Base-by-base conservation (phyloP, 2,329 filamentous ascomycete species). In the Biscogniauxia sp. region DNA sequence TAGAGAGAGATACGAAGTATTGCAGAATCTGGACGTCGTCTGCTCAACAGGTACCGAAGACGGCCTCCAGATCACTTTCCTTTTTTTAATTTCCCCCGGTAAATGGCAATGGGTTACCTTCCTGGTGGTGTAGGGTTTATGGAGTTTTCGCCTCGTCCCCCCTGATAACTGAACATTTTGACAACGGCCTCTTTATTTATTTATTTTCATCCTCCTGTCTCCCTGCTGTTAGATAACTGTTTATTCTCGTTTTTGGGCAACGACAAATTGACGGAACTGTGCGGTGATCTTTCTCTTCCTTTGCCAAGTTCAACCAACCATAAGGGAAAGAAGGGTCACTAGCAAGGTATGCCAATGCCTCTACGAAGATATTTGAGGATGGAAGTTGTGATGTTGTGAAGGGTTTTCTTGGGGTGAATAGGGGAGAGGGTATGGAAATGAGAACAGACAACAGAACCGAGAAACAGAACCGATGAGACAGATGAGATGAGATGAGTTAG, bases 1-100 rank as follows among this genome's bases (percentile, higher is more conserved):
- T 66, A 65, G 53, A 61, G 53, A 61, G 23, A 3, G 65, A 69
- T 55, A 64, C 58, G 66, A 64, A 62, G 65, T 54, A 63, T 62
- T 60, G 61, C 57, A 64, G 54, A 56, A 58, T 61, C 49, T 51
- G 7, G 53, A 65, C 52, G 23, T 57, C 26, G 62, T 57, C 60
- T 57, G 62, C 61, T 65, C 37, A 54, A 64, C 52, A 54, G 64
- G 50, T 53, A 50, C 58, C 23, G 37, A 59, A 51, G 26, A 56
- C 28, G 28, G 28, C 28, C 63, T 62, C 54, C 53, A 55, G 61
- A 63, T 61, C 61, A 61, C 59, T 55, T 66, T 65, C 64, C 55
- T 63, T 59, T 65, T 32, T 32, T 2, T 32, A 5, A 5, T 32
- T 32, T 32, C 28, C 63, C 60, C 65, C 64, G 64, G 61, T 53